Percentiles rank a stretch among this genome's conserved stretches.
phyloP scores from a whole-genome alignment of 768 basidiomycete species.

The Dentipellis fragilis region DNA sequence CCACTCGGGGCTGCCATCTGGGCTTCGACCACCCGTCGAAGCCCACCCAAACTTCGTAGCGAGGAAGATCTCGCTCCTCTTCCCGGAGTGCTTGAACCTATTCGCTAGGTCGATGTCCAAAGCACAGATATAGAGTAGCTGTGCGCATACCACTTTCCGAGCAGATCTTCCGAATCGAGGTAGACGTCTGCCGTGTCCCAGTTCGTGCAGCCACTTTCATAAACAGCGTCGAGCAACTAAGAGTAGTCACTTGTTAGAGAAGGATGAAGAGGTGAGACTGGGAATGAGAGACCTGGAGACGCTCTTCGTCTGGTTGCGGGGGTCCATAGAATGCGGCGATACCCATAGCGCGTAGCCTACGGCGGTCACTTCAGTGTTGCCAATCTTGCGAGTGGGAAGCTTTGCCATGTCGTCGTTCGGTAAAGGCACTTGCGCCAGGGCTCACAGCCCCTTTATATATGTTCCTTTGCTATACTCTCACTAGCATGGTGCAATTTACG shows the following conservation, averaged over 20 bases:
- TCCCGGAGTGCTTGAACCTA: constrained; percentile 49
- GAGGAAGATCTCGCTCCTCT: constrained; percentile 39
- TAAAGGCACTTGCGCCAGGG: no score
- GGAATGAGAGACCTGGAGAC: constrained; percentile 30
- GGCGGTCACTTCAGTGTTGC: constrained; percentile 32
- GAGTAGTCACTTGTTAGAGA: not conserved
- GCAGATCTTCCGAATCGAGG: constrained; percentile 30
- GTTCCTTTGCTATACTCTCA: no score
- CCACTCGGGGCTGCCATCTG: constrained; percentile 20
- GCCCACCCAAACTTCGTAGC: constrained; percentile 29
- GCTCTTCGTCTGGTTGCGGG: constrained; percentile 40
- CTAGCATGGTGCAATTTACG: no score
- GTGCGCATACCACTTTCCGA: constrained; percentile 30
- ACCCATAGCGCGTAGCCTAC: constrained; percentile 56
- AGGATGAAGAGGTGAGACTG: not conserved
- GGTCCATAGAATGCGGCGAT: constrained; percentile 38
- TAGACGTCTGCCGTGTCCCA: constrained; percentile 41
- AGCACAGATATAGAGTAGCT: no score
- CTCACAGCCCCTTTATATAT: no score
- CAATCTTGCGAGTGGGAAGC: constrained; percentile 35
- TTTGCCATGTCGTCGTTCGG: not conserved
- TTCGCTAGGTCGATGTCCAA: no score
- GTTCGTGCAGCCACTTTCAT: constrained; percentile 30
- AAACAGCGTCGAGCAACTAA: constrained; percentile 34
- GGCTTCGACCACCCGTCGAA: constrained; percentile 2